Evolutionary conservation across 2,329 filamentous ascomycete genomes (phyloP).

Genomic region (Colletotrichum tofieldiae): DNA sequence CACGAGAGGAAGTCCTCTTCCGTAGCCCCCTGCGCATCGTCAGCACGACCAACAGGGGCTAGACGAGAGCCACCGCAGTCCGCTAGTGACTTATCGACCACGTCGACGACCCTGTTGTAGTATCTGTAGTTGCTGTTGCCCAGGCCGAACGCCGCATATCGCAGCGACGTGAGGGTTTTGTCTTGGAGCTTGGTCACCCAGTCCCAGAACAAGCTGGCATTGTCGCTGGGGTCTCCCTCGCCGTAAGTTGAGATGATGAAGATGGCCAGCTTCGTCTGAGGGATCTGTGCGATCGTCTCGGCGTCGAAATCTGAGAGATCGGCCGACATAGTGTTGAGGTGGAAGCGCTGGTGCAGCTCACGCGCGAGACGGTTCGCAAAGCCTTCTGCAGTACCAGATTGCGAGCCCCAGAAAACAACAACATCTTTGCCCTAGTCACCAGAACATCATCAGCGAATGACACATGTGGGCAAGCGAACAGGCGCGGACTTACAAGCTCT

Average conservation of each 20-base stretch:
- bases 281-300: constrained; percentile 52
- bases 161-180: constrained; percentile 45
- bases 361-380: constrained; percentile 58
- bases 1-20: constrained; percentile 57
- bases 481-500: constrained; percentile 46
- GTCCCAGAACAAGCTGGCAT: constrained; percentile 51
- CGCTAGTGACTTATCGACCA: constrained; percentile 46
- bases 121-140: constrained; percentile 58
- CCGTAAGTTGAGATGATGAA: constrained; percentile 59
- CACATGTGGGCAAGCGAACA: too few species aligned
- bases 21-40: constrained; percentile 52
- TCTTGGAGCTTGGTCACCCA: constrained; percentile 46
- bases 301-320: constrained; percentile 65
- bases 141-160: constrained; percentile 56
- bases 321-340: constrained; percentile 57
- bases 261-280: constrained; percentile 49
- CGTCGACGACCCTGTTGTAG: constrained; percentile 55
- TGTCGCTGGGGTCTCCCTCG: constrained; percentile 60
- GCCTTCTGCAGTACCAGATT: constrained; percentile 62
- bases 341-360: constrained; percentile 57
- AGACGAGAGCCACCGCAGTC: constrained; percentile 49
- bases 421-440: constrained; percentile 27
- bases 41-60: constrained; percentile 49
- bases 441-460: neutral
- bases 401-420: constrained; percentile 64